Conservation (phyloP, 2,329 filamentous ascomycete genomes). For the Phialemoniopsis sp. region DNA sequence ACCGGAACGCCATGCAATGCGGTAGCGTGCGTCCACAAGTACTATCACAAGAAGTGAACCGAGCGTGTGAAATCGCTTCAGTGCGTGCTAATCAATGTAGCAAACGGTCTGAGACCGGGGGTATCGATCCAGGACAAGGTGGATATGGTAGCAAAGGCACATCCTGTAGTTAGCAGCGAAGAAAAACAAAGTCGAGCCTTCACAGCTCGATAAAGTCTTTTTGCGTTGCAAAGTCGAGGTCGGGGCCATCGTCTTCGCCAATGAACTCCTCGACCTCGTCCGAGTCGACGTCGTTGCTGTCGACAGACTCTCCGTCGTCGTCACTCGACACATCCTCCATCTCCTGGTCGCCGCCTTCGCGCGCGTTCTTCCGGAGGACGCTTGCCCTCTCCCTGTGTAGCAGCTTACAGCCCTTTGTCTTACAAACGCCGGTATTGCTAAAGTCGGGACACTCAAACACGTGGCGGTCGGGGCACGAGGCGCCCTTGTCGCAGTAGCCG, state of each 20-base stretch:
- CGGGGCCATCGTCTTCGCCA: constrained; percentile 41
- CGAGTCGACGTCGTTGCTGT: constrained; percentile 76
- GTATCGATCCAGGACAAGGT: neutral
- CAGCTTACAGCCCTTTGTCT: constrained; percentile 75
- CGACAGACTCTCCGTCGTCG: constrained; percentile 62
- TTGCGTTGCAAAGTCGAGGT: constrained; percentile 51
- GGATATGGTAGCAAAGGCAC: constrained; percentile 1
- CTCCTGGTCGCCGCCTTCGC: constrained; percentile 43
- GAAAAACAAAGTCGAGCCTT: constrained; percentile 12
- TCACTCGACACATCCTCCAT: constrained; percentile 74
- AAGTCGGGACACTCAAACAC: constrained; percentile 93
- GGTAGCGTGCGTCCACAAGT: no score
- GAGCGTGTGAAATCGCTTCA: no score
- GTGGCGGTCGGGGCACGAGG: constrained; percentile 75
- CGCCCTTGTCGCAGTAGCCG: constrained; percentile 85
- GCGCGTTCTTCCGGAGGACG: constrained; percentile 65
- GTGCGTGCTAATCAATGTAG: no score
- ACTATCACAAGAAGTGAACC: no score
- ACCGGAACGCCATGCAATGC: no score
- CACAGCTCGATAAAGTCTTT: constrained; percentile 55
- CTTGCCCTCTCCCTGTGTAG: constrained; percentile 86
- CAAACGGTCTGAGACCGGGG: no score
- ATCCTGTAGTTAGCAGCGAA: constrained; percentile 10
- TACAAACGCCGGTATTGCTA: constrained; percentile 84
- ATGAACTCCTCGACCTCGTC: constrained; percentile 68